Percentiles rank a stretch among this genome's conserved stretches.
Conservation (phyloP, 768 basidiomycete species). For the Dacryopinax primogenitus region DNA sequence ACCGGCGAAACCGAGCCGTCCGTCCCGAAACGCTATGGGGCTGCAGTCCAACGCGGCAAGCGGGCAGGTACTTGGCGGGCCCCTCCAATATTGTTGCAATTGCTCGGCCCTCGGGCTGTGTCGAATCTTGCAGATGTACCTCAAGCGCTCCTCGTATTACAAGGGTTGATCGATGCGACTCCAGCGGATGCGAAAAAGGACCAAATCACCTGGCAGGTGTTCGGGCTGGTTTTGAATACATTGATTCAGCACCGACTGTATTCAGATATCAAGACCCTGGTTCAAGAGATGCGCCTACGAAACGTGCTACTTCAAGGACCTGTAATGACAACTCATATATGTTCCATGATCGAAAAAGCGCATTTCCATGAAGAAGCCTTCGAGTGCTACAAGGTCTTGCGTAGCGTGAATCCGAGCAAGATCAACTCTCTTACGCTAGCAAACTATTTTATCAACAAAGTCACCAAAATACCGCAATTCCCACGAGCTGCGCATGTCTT, state of each 20-base stretch:
- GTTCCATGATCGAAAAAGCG: background rate
- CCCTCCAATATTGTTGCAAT: no score
- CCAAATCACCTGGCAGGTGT: background rate
- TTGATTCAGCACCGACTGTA: background rate
- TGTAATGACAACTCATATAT: background rate
- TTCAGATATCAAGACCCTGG: background rate
- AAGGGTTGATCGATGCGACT: background rate
- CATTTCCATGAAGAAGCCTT: background rate
- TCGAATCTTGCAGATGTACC: no score
- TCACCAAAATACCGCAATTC: background rate
- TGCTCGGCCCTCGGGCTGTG: no score
- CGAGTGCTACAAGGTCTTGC: background rate
- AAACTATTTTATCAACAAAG: background rate
- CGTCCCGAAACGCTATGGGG: no score
- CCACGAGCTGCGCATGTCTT: background rate
- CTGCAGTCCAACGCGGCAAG: no score
- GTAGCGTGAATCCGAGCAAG: background rate
- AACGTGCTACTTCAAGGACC: background rate
- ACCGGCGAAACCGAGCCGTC: no score
- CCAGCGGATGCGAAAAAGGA: background rate
- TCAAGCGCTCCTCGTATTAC: no score
- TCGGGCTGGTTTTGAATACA: background rate
- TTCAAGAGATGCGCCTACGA: background rate
- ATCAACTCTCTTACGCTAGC: background rate
- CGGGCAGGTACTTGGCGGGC: no score